Base-by-base conservation (phyloP, 495 filamentous ascomycete genomes). In the Hyaloscypha bicolor region DNA sequence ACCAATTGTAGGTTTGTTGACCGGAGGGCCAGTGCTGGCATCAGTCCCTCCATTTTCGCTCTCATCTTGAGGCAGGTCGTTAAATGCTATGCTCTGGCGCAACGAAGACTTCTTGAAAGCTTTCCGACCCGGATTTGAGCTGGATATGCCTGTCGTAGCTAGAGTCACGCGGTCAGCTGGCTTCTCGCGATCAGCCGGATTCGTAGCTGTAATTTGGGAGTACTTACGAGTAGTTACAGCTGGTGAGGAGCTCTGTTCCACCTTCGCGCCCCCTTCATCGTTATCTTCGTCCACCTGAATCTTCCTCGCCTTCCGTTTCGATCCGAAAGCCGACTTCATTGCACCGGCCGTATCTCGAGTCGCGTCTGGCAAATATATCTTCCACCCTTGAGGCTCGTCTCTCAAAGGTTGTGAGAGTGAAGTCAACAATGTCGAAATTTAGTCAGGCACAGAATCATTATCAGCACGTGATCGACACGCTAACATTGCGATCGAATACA, bases 281-380 rank as follows among this genome's bases (percentile, higher is more conserved):
- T 90, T 86, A 56, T 90, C 87, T 45, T 90, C 89, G 66, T 88
- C 84, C 1, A 86, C 85, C 25, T 87, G 87, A 69, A 96, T 88
- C 75, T 91, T 90, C 64, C 90, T 87, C 30, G 91, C 83, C 70
- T 92, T 91, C 60, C 91, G 86, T 68, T 90, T 88, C 35, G 87
- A 84, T 6, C 80, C 82, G 69, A 92, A 91, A 1, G 84, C 80
- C 51, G 87, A 87, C 77, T 88, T 93, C 79, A 88, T 90, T 52
- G 35, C 81, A 14, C 16, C 14, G 60, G 31, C 48, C 25, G 19
- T 25, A 12, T 48, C 37, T 67, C 1, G 8, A 51, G 56, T 55
- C 14, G 25, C 14, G 16, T 60, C 22, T n/a, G n/a, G 9, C 29
- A 45, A 21, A 31, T 60, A 37, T 55, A 1, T 42, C 30, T 30